A percentile compares a stretch with the other conserved stretches of the same genome.
Conservation (phyloP, 2,329 filamentous ascomycete genomes). For the Pseudovirgaria hyperparasitica region DNA sequence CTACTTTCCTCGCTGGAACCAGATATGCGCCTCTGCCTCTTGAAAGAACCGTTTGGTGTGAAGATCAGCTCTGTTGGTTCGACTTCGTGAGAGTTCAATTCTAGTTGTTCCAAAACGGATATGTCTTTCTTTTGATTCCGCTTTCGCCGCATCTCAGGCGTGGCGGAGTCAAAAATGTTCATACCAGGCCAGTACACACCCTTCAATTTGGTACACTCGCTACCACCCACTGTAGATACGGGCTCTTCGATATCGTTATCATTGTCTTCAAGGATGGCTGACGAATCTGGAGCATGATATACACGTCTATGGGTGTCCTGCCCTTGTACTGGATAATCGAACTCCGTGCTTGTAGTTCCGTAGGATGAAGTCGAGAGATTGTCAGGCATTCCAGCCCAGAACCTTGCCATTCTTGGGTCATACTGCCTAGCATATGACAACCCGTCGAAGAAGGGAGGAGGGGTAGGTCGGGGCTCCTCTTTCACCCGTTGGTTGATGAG, state of each 20-base stretch:
- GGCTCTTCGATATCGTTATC: too few relatives aligned
- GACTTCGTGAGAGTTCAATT: slow-evolving; percentile 50
- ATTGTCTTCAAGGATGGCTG: too few relatives aligned
- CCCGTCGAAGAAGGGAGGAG: too few relatives aligned
- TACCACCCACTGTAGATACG: slow-evolving; percentile 16
- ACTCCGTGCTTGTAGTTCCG: slow-evolving; percentile 2
- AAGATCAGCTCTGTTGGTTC: slow-evolving; percentile 54
- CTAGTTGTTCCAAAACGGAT: slow-evolving; percentile 56
- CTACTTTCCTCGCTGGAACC: slow-evolving; percentile 28
- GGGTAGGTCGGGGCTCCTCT: slow-evolving; percentile 4
- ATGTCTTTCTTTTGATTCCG: slow-evolving; percentile 67
- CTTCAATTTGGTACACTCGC: slow-evolving; percentile 45
- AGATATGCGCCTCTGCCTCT: slow-evolving; percentile 31
- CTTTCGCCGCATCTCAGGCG: slow-evolving; percentile 57
- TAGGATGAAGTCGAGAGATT: too few relatives aligned
- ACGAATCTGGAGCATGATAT: too few relatives aligned
- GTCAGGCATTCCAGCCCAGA: too few relatives aligned
- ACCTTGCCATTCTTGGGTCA: too few relatives aligned
- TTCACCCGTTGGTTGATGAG: slow-evolving; percentile 5
- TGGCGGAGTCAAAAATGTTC: slow-evolving; percentile 70
- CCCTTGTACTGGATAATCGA: slow-evolving; percentile 11
- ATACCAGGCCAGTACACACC: slow-evolving; percentile 66
- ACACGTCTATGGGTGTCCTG: slow-evolving; percentile 9
- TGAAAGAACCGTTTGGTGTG: slow-evolving; percentile 29
- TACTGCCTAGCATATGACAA: too few relatives aligned